A percentile compares a stretch with the other conserved stretches of the same genome.
These are phyloP conservation scores for Geosmithia morbida DNA, from an alignment of 2,329 filamentous ascomycete genomes.

Conservation along the genomic window DNA sequence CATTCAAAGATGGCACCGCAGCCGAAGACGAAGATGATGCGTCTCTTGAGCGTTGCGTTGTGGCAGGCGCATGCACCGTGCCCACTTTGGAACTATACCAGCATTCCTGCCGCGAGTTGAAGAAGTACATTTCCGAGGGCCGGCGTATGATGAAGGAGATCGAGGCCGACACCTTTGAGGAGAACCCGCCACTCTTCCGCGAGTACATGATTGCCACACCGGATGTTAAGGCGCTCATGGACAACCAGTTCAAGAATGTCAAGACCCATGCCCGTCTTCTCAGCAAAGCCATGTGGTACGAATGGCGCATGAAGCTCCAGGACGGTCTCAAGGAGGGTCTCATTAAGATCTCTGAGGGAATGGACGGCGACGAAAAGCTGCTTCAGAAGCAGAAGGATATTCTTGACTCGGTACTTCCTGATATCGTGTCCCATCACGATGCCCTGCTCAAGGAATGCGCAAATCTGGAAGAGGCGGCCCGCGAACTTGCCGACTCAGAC, in stretches of 20 bases:
- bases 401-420: conserved; percentile 53
- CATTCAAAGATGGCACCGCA: conserved; percentile 24
- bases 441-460: conserved; percentile 47
- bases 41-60: conserved; percentile 63
- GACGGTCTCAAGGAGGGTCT: conserved; percentile 70
- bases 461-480: conserved; percentile 56
- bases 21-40: conserved; percentile 32
- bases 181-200: conserved; percentile 81
- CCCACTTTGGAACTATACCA: conserved; percentile 92
- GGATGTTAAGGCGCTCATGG: conserved; percentile 75
- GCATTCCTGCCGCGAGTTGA: conserved; percentile 88
- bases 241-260: conserved; percentile 94
- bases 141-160: conserved; percentile 82
- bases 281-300: conserved; percentile 96
- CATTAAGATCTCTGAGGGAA: conserved; percentile 57
- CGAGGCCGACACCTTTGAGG: conserved; percentile 73
- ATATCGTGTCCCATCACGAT: conserved; percentile 44
- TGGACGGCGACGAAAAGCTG: conserved; percentile 57
- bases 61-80: conserved; percentile 79
- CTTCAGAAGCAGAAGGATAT: conserved; percentile 55
- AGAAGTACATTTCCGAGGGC: conserved; percentile 91
- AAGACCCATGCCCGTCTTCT: conserved; percentile 81
- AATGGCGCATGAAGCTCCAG: conserved; percentile 86
- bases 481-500: conserved; percentile 66
- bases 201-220: conserved; percentile 81